phyloP scores from a whole-genome alignment of 139 green algal genomes.

The Spirogloea muscicola region DNA sequence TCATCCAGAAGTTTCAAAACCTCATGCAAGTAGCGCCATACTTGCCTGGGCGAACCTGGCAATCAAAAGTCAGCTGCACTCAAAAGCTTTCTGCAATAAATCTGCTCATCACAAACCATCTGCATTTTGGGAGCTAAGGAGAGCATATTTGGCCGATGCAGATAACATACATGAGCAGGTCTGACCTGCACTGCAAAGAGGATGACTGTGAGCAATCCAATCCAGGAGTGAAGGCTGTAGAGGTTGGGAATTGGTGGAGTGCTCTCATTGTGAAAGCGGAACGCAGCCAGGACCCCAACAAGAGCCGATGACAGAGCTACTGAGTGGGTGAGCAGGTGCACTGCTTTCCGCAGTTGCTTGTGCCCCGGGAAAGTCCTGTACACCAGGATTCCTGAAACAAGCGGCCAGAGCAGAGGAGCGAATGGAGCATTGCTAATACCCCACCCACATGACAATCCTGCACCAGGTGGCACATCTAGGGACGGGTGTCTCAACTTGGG shows the following conservation, averaged over 20 bases:
- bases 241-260: conserved; percentile 41
- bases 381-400: conserved; percentile 36
- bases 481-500: no score
- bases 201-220: conserved; percentile 33
- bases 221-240: conserved; percentile 48
- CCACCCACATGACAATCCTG: background rate
- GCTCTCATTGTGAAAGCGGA: conserved; percentile 31
- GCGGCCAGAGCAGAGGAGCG: conserved; percentile 34
- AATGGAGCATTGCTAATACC: background rate
- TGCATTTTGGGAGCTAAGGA: no score
- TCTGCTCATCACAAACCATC: no score
- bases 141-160: no score
- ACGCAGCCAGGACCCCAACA: conserved; percentile 26
- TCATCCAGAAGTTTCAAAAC: no score
- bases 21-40: no score
- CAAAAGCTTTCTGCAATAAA: no score
- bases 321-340: conserved; percentile 18
- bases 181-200: conserved; percentile 40
- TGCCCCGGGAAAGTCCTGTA: conserved; percentile 26
- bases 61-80: no score
- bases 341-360: conserved; percentile 17
- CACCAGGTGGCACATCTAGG: no score
- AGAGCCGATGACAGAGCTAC: conserved; percentile 19
- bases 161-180: no score
- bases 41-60: no score